Conservation (phyloP, 768 basidiomycete species). For the Macrolepiota dolichaula region DNA sequence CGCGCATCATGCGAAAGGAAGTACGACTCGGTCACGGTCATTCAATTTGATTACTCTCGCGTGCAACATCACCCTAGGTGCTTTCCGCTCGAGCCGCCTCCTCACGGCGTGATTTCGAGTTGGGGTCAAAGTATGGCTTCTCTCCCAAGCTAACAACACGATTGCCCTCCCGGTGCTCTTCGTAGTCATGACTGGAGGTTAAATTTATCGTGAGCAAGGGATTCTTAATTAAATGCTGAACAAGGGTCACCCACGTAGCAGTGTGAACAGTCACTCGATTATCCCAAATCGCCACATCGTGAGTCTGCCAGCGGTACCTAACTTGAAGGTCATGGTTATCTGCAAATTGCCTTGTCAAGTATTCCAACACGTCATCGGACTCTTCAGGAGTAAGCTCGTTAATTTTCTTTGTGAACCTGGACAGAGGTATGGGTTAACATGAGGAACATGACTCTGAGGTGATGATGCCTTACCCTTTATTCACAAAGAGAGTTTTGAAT, state of each 20-base stretch:
- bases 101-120: conserved; percentile 25
- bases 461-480: conserved; percentile 32
- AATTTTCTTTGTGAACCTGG: conserved; percentile 40
- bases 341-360: conserved; percentile 43
- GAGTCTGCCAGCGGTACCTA: conserved; percentile 46
- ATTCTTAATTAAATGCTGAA: neutral
- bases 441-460: neutral
- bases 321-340: conserved; percentile 61
- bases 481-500: conserved; percentile 55
- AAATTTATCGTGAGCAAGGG: neutral
- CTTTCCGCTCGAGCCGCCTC: no score
- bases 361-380: conserved; percentile 47
- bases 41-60: no score
- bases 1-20: no score
- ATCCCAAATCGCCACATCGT: conserved; percentile 62
- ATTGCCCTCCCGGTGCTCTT: conserved; percentile 38
- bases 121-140: conserved; percentile 45
- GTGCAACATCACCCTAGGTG: no score
- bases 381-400: conserved; percentile 53
- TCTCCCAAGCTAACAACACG: conserved; percentile 54
- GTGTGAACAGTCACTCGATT: conserved; percentile 52
- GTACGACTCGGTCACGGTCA: no score
- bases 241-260: conserved; percentile 28
- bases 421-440: neutral
- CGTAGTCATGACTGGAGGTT: conserved; percentile 29